Base-by-base conservation (phyloP, 805 yeast species). In the Myxozyma melibiosi region DNA sequence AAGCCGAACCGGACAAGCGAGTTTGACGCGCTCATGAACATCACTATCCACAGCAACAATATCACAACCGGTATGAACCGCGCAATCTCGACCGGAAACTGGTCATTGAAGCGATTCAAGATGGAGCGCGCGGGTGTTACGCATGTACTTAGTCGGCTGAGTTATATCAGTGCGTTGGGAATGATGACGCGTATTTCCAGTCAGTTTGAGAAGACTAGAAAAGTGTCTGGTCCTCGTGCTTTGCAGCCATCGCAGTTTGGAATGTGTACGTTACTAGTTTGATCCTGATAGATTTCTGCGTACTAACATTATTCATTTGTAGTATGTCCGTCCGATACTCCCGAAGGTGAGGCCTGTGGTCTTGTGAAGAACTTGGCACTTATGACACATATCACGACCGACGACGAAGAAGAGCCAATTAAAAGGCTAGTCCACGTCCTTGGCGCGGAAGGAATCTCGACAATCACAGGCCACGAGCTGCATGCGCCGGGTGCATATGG, bases 61-160 rank as follows among this genome's bases (percentile, higher is more conserved):
- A 91, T 94, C 64, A 90, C 99, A 13, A 86, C 87, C 69, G 99
- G 99, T 30, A 77, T 94, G 73, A 91, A 90, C 71, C 81, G 98
- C 68, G 97, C 99, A 42, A 94, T 94, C 46, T 91, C 98, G 14
- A 94, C 99, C 0, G 99, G 99, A 66, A 94, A 94, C 72, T 94
- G 99, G 99, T 90, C 97, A 2, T 80, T 94, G 69, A 94, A 94
- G 75, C 87, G 99, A 76, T 94, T 94, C 79, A 92, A 91, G 85
- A 94, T 94, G 99, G 99, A 94, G 75, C 83, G 99, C 61, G 99
- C 99, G 0, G 99, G 99, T 75, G 99, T 94, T 51, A 94, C 99
- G 2, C 99, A 94, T 71, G 97, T 94, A 38, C 78, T 94, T 54
- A 86, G 96, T 57, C 82, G 99, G 69, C 76, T 94, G 57, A 88